Conservation (phyloP, 495 filamentous ascomycete genomes). For the Hypoxylon trugodes region DNA sequence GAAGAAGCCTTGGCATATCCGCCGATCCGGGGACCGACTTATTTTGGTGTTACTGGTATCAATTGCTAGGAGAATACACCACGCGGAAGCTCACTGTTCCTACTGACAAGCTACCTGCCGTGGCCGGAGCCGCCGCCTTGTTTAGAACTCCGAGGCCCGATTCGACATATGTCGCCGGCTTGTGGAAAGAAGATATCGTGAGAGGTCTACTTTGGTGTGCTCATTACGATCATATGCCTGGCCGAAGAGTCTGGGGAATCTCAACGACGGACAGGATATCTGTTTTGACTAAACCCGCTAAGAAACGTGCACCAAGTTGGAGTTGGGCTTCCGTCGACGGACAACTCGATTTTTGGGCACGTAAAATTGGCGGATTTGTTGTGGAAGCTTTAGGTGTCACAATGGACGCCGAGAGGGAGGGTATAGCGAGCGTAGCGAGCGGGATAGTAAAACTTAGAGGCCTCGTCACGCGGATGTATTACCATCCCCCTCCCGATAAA, state of each 20-base stretch:
- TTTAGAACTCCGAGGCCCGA: slow-evolving; percentile 19
- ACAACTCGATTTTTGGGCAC: slow-evolving; percentile 30
- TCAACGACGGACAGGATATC: slow-evolving; percentile 10
- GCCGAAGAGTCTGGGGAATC: slow-evolving; percentile 28
- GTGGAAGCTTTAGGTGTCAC: slow-evolving; percentile 21
- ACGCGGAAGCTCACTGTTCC: slow-evolving; percentile 27
- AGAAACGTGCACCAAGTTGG: slow-evolving; percentile 41
- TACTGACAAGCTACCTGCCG: slow-evolving; percentile 40
- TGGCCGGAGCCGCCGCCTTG: slow-evolving; percentile 35
- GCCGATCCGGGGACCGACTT: slow-evolving; percentile 4
- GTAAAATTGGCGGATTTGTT: slow-evolving; percentile 5
- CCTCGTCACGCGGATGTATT: slow-evolving; percentile 17
- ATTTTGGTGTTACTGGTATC: slow-evolving; percentile 30
- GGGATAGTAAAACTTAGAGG: slow-evolving; percentile 23
- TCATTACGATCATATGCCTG: slow-evolving; percentile 23
- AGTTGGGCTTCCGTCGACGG: slow-evolving; percentile 41
- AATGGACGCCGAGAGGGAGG: slow-evolving; percentile 24
- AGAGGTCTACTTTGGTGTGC: slow-evolving; percentile 39
- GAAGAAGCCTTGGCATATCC: slow-evolving; percentile 23
- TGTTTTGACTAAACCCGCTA: slow-evolving; percentile 2
- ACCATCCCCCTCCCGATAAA: slow-evolving; percentile 19
- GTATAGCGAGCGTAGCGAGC: background rate
- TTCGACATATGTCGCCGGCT: slow-evolving; percentile 39
- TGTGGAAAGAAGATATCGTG: slow-evolving; percentile 39
- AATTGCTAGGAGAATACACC: slow-evolving; percentile 37